Evolutionary conservation across 768 basidiomycete species (phyloP), one percentile per base, ranked within the genome.

Genomic region (Rhizopogon vesiculosus): DNA sequence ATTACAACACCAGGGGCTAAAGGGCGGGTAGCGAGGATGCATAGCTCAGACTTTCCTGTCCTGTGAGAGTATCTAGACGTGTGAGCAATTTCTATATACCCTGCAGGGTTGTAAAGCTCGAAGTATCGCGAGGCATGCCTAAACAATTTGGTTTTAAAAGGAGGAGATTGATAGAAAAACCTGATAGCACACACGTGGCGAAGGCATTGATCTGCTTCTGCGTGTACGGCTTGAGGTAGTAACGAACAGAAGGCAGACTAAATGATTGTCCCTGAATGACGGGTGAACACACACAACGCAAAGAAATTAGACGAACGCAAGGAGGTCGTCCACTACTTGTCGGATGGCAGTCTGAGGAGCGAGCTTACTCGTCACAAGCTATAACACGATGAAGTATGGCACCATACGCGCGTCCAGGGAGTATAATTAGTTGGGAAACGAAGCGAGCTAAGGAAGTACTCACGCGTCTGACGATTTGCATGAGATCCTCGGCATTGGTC

Each of bases 181-280:
- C 60, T 53, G 62, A 60, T 62, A 58, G 48, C 62, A 85, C 91
- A 73, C 81, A 93, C 91, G 91, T 93, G 74, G 91, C 86, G 69
- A 93, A 93, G 53, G 91, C 90, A 75, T 93, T 92, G 68, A 91
- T 84, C 76, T 93, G 90, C 64, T 89, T 86, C 76, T 89, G 86
- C 63, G 79, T 83, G 70, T 88, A 89, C 62, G 73, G 72, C 67
- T 82, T 83, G 69, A 89, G 79, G 71, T 89, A 91, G 67, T 87
- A 89, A 60, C 85, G 85, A 68, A 93, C 83, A 61, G 89, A 73
- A 56, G 80, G 73, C 53, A 93, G 80, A 56, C 91, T 93, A 67
- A 57, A 57, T 54, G 61, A 28, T 43, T 55, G 55, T 54, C 45
- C 57, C 44, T 59, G 59, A 61, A 64, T 56, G 33, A 57, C 31